Conservation (phyloP, 78 protist genomes). For the Diacronema lutheri region DNA sequence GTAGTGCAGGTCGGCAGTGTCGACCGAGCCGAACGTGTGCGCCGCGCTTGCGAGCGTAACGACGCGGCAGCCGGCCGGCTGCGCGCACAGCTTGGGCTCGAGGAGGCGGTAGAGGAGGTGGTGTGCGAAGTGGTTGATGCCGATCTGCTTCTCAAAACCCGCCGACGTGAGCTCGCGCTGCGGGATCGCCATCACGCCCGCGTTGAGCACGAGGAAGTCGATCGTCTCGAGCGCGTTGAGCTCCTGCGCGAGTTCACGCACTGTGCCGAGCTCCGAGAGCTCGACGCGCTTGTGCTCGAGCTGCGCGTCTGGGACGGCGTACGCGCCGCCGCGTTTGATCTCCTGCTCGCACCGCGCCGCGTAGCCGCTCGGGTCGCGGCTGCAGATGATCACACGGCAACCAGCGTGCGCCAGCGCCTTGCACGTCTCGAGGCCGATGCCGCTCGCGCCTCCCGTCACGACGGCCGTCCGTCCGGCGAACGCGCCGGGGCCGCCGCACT, state of each 20-base stretch:
- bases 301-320: no score
- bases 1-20: neutral
- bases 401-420: neutral
- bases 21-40: neutral
- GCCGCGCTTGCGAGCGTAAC: neutral
- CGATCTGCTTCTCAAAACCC: constrained; percentile 25
- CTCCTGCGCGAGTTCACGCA: neutral
- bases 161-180: neutral
- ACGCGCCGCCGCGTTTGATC: no score
- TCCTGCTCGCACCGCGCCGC: no score
- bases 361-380: no score
- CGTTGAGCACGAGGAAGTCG: constrained; percentile 14
- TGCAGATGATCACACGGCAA: neutral
- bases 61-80: neutral
- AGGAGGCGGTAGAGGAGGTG: neutral
- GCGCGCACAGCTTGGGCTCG: neutral
- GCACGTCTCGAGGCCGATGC: neutral
- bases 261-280: no score
- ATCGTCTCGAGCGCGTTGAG: neutral
- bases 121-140: constrained; percentile 28
- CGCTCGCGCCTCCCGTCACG: neutral
- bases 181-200: constrained; percentile 31
- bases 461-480: neutral
- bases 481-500: no score
- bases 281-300: no score